Evolutionary conservation across 805 yeast species (phyloP).

Genomic region (Candida adriatica): DNA sequence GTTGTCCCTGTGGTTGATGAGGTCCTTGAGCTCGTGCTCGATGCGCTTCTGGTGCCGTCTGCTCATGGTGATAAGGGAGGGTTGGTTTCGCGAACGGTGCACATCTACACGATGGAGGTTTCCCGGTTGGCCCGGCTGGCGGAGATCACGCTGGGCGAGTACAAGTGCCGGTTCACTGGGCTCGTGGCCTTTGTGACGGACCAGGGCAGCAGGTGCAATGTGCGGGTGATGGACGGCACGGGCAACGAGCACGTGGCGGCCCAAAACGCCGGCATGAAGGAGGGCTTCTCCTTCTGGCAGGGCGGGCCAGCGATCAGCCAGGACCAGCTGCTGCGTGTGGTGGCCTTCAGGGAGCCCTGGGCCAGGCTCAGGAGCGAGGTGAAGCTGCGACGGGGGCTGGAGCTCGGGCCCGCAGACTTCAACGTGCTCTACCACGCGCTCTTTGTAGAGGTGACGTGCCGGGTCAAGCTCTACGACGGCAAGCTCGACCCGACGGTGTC

Average conservation of each 20-base stretch:
- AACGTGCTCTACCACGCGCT: conserved; percentile 1
- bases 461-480: conserved; percentile 2
- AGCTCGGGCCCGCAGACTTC: background rate
- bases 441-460: conserved; percentile 4
- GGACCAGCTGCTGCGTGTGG: conserved; percentile 1
- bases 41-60: conserved; percentile 35
- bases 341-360: conserved; percentile 3
- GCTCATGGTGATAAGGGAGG: conserved; percentile 19
- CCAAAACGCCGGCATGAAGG: too few relatives aligned
- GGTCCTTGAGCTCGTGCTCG: conserved; percentile 48
- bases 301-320: conserved; percentile 1
- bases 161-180: background rate
- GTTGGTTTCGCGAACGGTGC: background rate
- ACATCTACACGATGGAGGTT: background rate
- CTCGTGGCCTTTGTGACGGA: background rate
- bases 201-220: background rate
- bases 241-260: background rate
- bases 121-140: background rate
- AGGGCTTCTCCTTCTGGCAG: background rate
- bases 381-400: background rate
- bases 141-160: background rate
- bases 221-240: conserved; percentile 2
- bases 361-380: background rate
- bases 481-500: conserved; percentile 3
- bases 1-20: conserved; percentile 54